These are phyloP conservation scores for Pythium sukuiense DNA, from an alignment of 352 stramenopile species.

Conservation along the genomic window DNA sequence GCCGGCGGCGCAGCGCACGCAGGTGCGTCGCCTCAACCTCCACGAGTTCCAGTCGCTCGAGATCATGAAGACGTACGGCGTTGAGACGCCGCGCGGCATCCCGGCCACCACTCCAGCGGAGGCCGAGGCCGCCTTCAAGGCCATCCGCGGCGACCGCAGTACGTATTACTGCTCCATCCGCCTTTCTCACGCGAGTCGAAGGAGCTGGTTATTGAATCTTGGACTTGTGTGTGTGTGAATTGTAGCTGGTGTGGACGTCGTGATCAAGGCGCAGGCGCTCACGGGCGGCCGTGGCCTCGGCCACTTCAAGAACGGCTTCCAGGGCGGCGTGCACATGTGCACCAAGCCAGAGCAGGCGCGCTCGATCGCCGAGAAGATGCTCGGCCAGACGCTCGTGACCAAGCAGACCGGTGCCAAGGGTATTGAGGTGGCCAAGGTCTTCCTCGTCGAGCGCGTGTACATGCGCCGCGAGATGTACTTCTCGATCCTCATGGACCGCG, in stretches of 20 bases:
- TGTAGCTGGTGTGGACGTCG: slow-evolving; percentile 84
- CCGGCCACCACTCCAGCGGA: slow-evolving; percentile 78
- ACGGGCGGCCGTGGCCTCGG: slow-evolving; percentile 95
- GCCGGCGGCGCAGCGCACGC: slow-evolving; percentile 49
- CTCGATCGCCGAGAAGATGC: slow-evolving; percentile 87
- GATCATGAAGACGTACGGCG: slow-evolving; percentile 91
- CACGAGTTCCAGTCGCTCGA: slow-evolving; percentile 95
- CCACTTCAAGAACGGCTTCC: slow-evolving; percentile 97
- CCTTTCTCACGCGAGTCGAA: background rate
- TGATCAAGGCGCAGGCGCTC: slow-evolving; percentile 97
- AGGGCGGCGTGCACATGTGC: slow-evolving; percentile 97
- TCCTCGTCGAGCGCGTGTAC: slow-evolving; percentile 93
- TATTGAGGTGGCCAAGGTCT: slow-evolving; percentile 89
- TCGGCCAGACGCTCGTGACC: slow-evolving; percentile 95
- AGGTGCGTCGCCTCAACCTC: slow-evolving; percentile 90
- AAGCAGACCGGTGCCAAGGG: slow-evolving; percentile 92
- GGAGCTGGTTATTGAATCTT: slow-evolving; percentile 2
- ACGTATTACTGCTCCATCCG: slow-evolving; percentile 16
- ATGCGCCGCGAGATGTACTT: slow-evolving; percentile 98
- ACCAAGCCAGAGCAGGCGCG: slow-evolving; percentile 82
- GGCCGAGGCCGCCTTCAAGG: slow-evolving; percentile 76
- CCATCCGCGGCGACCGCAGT: slow-evolving; percentile 75
- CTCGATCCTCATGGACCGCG: slow-evolving; percentile 97
- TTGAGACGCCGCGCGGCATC: slow-evolving; percentile 70
- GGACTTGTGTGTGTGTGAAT: background rate